Base-by-base conservation (phyloP, 2,329 filamentous ascomycete genomes). In the Aspergillus alliaceus region DNA sequence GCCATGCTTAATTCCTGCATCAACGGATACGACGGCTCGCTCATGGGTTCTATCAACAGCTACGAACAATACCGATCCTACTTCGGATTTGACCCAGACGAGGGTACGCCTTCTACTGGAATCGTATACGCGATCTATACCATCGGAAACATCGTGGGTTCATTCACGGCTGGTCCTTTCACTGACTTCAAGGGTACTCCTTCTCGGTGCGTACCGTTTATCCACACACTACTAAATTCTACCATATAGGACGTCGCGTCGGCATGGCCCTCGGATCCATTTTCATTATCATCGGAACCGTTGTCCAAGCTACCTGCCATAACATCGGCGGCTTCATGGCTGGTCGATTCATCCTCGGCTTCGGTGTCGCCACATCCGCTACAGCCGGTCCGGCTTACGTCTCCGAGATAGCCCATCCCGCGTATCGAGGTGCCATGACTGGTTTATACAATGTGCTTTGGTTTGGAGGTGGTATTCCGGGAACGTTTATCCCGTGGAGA, bases 51-150 rank as follows among this genome's bases (percentile, higher is more conserved):
- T 4, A 80, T 82, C 65, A 81, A 81, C 63, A 74, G 72, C 25
- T 79, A 79, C 57, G 60, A 64, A 2, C 77, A 80, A 57, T 82
- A 81, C 59, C 72, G 75, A 37, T 53, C 63, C 7, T 79, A 78
- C 60, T 79, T 79, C 54, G 70, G 72, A 24, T 79, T 79, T 62
- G 61, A 69, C 51, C 51, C 67, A 6, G 68, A 69, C 18, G 69
- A 70, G 42, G 75, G 75, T 46, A 79, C 75, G 1, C 75, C 77
- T 0, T 64, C 64, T 1, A 80, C 79, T 6, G 79, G 79, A 20
- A 79, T 81, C 44, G 77, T 80, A 8, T 81, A 68, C 49, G 78
- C 79, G 32, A 81, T 81, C 51, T 81, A 80, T 63, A 79, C 74
- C 2, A 77, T 80, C 42, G 79, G 74, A n/a, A 79, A 78, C 53